Conservation (phyloP, 192 early-diverging fungal species). For the Coemansia umbellata region DNA sequence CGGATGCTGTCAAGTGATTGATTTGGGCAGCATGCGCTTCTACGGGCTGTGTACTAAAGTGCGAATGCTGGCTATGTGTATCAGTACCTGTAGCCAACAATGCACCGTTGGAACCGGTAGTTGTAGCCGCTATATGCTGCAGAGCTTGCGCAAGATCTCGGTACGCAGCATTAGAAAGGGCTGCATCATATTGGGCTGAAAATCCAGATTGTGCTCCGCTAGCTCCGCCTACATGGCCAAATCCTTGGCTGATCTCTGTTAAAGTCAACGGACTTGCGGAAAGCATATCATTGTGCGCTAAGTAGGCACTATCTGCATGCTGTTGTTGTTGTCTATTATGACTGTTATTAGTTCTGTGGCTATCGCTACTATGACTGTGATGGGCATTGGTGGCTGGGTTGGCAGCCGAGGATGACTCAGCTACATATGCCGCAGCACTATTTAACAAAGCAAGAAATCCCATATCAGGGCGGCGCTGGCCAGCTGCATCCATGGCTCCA, state of each 20-base stretch:
- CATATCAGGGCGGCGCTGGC: conserved; percentile 38
- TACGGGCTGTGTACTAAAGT: conserved; percentile 1
- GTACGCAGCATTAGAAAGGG: conserved; percentile 27
- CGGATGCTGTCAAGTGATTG: background rate
- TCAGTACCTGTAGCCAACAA: background rate
- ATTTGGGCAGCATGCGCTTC: background rate
- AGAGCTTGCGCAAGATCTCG: conserved; percentile 45
- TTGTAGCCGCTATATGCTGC: conserved; percentile 39
- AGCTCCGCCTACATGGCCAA: conserved; percentile 5
- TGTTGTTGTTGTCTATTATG: conserved; percentile 8
- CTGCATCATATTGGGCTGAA: conserved; percentile 15
- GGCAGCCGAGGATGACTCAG: conserved; percentile 23
- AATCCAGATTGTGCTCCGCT: conserved; percentile 11
- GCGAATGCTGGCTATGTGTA: background rate
- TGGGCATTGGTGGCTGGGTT: background rate
- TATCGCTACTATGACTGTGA: background rate
- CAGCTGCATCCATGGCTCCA: conserved; percentile 4
- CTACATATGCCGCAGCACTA: conserved; percentile 41
- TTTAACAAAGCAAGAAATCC: conserved; percentile 43
- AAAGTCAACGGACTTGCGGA: conserved; percentile 15
- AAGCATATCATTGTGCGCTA: conserved; percentile 26
- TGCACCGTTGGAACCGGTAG: conserved; percentile 8
- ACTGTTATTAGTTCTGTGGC: background rate
- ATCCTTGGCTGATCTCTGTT: conserved; percentile 18
- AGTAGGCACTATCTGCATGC: conserved; percentile 5